phyloP scores from a whole-genome alignment of 257 asterid species.

The Verbena officinalis region DNA sequence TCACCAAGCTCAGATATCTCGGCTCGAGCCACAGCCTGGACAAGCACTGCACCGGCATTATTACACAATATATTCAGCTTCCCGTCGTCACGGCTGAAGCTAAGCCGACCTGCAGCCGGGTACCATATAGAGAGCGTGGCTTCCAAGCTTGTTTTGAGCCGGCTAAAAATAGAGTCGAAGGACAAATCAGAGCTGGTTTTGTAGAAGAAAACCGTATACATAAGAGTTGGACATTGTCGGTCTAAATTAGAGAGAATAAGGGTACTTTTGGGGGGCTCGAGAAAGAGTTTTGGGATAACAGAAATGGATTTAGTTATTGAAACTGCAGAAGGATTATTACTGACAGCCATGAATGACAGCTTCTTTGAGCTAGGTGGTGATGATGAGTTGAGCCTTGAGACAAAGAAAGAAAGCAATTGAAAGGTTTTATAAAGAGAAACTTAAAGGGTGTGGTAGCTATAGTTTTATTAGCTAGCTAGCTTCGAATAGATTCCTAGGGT shows the following conservation, averaged over 20 bases:
- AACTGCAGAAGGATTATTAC: constrained; percentile 6
- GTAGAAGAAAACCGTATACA: constrained; percentile 38
- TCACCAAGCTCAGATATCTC: constrained; percentile 34
- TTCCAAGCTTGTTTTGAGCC: constrained; percentile 30
- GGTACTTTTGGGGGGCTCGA: constrained; percentile 21
- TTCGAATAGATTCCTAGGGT: constrained; percentile 14
- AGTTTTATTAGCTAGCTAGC: no score
- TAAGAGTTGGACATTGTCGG: constrained; percentile 34
- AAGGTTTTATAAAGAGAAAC: constrained; percentile 20
- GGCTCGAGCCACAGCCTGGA: constrained; percentile 28
- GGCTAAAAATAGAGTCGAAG: constrained; percentile 21
- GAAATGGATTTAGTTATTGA: constrained; percentile 28
- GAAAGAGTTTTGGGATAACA: constrained; percentile 25
- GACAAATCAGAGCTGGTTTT: not conserved
- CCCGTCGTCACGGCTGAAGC: constrained; percentile 22
- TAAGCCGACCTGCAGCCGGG: constrained; percentile 36
- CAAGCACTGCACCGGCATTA: constrained; percentile 33
- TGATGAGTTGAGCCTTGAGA: constrained; percentile 28
- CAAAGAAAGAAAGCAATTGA: constrained; percentile 12
- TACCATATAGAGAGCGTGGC: constrained; percentile 28
- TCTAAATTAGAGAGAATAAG: constrained; percentile 34
- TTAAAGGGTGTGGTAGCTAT: not conserved
- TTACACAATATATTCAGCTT: constrained; percentile 32
- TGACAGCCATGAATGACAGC: constrained; percentile 7
- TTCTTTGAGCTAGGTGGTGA: not conserved